Conservation (phyloP, 768 basidiomycete species). For the Suillus tomentosus region DNA sequence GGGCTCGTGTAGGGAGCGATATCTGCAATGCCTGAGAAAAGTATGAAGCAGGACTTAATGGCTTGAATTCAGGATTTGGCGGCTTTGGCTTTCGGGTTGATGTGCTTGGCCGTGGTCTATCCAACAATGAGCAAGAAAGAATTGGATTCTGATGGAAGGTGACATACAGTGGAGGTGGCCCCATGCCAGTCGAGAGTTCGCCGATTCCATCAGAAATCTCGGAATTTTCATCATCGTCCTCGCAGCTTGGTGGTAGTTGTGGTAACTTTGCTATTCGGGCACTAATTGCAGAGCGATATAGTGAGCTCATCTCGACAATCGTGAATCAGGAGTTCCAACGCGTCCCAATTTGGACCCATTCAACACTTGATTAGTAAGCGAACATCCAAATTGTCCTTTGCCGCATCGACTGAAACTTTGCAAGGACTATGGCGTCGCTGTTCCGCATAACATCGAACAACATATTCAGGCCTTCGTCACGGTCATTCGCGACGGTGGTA, state of each 20-base stretch:
- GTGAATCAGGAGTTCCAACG: slow-evolving; percentile 6
- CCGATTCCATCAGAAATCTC: slow-evolving; percentile 63
- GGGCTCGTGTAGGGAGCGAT: slow-evolving; percentile 55
- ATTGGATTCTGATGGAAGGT: slow-evolving; percentile 13
- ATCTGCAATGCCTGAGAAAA: slow-evolving; percentile 84
- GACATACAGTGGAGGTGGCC: slow-evolving; percentile 63
- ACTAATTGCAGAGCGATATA: slow-evolving; percentile 77
- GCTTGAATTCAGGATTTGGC: slow-evolving; percentile 67
- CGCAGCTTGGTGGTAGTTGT: slow-evolving; percentile 43
- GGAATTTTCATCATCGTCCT: slow-evolving; percentile 48
- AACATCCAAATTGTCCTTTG: neutral
- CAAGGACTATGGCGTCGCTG: slow-evolving; percentile 18
- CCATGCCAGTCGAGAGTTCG: slow-evolving; percentile 59
- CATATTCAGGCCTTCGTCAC: slow-evolving; percentile 15
- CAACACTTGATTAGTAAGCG: neutral
- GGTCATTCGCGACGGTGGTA: slow-evolving; percentile 14
- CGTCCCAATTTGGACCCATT: neutral
- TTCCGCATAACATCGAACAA: slow-evolving; percentile 10
- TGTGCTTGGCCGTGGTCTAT: slow-evolving; percentile 14
- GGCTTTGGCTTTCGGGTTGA: slow-evolving; percentile 35
- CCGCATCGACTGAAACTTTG: neutral
- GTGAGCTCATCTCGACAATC: slow-evolving; percentile 54
- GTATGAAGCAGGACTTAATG: slow-evolving; percentile 76
- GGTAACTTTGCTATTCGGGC: slow-evolving; percentile 80
- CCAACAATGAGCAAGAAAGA: slow-evolving; percentile 20